Conservation (phyloP, 305 asterid species). For the Rubia balearica region DNA sequence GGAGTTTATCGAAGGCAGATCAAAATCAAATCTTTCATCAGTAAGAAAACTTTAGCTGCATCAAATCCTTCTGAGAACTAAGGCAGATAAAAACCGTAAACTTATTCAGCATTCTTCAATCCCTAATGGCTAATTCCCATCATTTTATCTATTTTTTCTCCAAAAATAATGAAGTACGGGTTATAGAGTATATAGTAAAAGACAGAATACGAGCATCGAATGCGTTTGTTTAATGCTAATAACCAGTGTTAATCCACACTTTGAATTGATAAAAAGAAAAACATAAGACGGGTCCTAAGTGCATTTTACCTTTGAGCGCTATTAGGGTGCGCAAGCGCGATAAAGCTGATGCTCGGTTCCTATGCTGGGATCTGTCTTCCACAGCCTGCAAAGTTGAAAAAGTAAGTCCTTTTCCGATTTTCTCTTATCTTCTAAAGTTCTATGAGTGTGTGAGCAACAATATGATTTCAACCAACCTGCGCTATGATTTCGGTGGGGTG, state of each 20-base stretch:
- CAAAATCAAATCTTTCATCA: neutral
- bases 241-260: neutral
- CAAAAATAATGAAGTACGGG: neutral
- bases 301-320: conserved; percentile 67
- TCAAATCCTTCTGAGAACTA: neutral
- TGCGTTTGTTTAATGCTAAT: neutral
- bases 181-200: neutral
- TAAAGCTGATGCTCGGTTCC: conserved; percentile 55
- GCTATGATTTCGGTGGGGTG: conserved; percentile 70
- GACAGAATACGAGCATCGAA: neutral
- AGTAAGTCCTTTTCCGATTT: neutral
- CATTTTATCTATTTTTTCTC: neutral
- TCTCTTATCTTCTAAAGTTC: neutral
- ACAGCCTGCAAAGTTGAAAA: conserved; percentile 23
- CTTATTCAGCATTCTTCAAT: neutral
- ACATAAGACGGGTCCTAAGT: neutral
- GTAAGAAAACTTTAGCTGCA: neutral
- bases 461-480: conserved; percentile 38
- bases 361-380: conserved; percentile 46
- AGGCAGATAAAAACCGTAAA: neutral
- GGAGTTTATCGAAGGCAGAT: neutral
- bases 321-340: conserved; percentile 59
- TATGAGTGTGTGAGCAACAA: too few species aligned
- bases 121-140: neutral
- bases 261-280: neutral